Conservation (phyloP, 106 monocot species). For the Acorus calamus region DNA sequence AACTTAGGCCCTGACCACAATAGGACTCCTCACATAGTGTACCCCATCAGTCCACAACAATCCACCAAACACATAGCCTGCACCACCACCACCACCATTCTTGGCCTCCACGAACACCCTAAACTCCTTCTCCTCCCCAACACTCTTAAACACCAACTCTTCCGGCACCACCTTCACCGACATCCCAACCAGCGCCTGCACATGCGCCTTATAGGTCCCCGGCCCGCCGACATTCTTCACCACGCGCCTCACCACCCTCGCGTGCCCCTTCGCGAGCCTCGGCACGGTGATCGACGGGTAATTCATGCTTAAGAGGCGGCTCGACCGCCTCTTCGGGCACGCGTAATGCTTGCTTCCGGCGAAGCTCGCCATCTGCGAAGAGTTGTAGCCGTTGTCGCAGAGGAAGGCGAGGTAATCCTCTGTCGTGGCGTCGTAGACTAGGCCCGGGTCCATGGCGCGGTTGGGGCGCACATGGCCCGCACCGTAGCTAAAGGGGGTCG, state of each 20-base stretch:
- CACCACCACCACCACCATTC: not conserved
- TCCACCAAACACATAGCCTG: conserved; percentile 25
- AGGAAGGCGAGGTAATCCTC: conserved; percentile 43
- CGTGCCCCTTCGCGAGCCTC: not conserved
- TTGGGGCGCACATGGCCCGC: conserved; percentile 38
- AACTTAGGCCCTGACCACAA: conserved; percentile 3
- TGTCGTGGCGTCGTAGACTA: conserved; percentile 33
- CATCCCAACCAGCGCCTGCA: conserved; percentile 29
- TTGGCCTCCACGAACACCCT: conserved; percentile 13
- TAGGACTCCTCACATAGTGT: conserved; percentile 25
- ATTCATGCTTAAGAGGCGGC: conserved; percentile 34
- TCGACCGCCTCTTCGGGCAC: conserved; percentile 21
- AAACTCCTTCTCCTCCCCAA: conserved; percentile 46
- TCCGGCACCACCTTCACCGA: conserved; percentile 28
- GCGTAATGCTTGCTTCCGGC: conserved; percentile 1
- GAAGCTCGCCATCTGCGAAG: conserved; percentile 9
- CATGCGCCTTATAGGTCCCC: conserved; percentile 22
- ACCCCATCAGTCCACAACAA: conserved; percentile 34
- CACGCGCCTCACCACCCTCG: conserved; percentile 16
- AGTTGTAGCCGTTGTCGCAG: conserved; percentile 29
- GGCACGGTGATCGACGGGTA: conserved; percentile 55
- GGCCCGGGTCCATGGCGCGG: conserved; percentile 39
- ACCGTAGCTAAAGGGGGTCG: conserved; percentile 33
- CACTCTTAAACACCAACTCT: conserved; percentile 11
- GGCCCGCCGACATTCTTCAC: conserved; percentile 64